Conservation (phyloP, 176 grass and related monocot species). For the Musa acuminata region DNA sequence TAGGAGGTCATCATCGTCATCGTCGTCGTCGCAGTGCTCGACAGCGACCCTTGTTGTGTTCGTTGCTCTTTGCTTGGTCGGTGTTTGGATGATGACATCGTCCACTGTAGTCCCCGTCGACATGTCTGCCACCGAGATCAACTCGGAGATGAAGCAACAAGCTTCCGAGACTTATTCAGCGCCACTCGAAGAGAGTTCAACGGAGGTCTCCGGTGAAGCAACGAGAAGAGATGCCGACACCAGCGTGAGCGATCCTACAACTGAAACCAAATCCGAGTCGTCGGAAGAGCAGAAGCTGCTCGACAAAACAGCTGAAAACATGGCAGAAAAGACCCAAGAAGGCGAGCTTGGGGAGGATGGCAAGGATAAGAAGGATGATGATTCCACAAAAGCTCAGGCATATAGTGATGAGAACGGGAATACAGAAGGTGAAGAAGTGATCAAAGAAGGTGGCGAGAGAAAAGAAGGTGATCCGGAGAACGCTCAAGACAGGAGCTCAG, state of each 20-base stretch:
- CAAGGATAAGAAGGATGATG: background rate
- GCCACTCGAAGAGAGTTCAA: background rate
- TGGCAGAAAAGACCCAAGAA: background rate
- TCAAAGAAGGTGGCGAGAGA: background rate
- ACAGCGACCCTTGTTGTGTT: conserved; percentile 53
- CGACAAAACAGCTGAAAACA: background rate
- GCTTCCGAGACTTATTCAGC: background rate
- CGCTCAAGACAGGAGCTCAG: background rate
- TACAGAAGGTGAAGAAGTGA: background rate
- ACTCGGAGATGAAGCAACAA: conserved; percentile 1
- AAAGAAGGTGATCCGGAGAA: background rate
- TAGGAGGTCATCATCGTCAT: conserved; percentile 27
- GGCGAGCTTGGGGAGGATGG: background rate
- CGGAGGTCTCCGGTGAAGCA: background rate
- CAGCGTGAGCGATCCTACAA: background rate
- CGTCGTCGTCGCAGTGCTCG: conserved; percentile 39
- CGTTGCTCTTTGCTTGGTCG: conserved; percentile 62
- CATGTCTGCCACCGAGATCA: background rate
- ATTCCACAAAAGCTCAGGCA: background rate
- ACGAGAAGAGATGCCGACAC: background rate
- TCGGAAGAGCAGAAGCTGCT: background rate
- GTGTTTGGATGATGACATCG: conserved; percentile 39
- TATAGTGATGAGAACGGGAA: background rate
- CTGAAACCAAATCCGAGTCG: conserved; percentile 4
- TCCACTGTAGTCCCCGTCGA: background rate